phyloP scores from a whole-genome alignment of 208 protist genomes.

The Acanthamoeba royreba region DNA sequence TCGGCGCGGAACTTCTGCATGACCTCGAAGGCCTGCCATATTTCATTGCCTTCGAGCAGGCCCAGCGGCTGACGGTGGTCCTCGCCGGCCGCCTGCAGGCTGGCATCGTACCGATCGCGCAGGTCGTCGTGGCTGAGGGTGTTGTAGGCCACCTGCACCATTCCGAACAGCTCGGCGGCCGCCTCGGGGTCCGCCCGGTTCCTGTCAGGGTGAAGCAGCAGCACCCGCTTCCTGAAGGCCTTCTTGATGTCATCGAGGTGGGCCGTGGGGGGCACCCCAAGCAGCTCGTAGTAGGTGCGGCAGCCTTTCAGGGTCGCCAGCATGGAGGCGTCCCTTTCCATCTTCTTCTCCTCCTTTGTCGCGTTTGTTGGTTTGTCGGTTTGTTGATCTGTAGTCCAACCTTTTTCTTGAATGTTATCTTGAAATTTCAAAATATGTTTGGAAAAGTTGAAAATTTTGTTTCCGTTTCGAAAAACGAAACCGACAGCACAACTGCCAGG shows the following conservation, averaged over 20 bases:
- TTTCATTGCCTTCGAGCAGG: background rate
- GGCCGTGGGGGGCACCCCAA: conserved; percentile 56
- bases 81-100: background rate
- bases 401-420: too few species aligned
- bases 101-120: background rate
- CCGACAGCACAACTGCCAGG: too few species aligned
- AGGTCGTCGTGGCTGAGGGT: background rate
- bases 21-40: background rate
- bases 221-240: conserved; percentile 49
- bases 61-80: background rate
- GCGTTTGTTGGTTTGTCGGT: too few species aligned
- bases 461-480: background rate
- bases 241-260: conserved; percentile 67
- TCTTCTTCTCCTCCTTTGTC: too few species aligned
- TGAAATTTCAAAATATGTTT: too few species aligned
- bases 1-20: background rate
- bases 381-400: too few species aligned
- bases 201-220: background rate
- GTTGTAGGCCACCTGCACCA: background rate
- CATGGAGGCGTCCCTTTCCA: too few species aligned
- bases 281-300: conserved; percentile 60
- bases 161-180: background rate
- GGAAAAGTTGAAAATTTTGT: background rate
- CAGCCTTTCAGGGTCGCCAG: background rate
- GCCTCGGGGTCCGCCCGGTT: background rate